Conservation (phyloP, 176 grass and related monocot genomes). For the Stipa capillata region DNA sequence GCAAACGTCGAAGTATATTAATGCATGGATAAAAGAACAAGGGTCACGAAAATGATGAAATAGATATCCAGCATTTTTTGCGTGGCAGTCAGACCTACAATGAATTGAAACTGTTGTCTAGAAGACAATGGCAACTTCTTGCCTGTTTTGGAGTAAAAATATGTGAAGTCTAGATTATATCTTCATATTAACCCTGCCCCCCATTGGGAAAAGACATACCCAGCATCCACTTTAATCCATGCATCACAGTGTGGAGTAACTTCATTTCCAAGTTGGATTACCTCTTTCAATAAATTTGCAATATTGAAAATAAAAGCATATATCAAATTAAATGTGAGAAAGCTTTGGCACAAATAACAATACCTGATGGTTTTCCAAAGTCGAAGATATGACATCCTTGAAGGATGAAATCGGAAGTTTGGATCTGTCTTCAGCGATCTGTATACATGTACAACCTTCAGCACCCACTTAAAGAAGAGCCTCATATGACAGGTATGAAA, state of each 20-base stretch:
- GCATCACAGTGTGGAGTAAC: neutral
- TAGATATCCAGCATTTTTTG: neutral
- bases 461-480: constrained; percentile 7
- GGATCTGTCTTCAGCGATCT: constrained; percentile 70
- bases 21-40: constrained; percentile 4
- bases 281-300: neutral
- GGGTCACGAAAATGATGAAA: neutral
- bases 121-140: neutral
- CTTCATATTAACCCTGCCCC: neutral
- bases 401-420: constrained; percentile 94
- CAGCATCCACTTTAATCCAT: constrained; percentile 4
- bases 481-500: neutral
- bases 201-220: neutral
- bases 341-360: constrained; percentile 17
- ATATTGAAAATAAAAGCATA: neutral
- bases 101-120: neutral
- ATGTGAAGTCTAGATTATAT: neutral
- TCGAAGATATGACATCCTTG: constrained; percentile 72
- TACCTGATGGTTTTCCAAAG: constrained; percentile 79
- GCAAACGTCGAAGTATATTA: neutral
- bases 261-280: neutral
- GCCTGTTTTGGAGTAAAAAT: neutral
- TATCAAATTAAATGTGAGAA: neutral
- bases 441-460: constrained; percentile 34
- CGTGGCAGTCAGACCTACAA: neutral